phyloP scores from a whole-genome alignment of 495 filamentous ascomycete genomes.

The Staphylotrichum longicolle region DNA sequence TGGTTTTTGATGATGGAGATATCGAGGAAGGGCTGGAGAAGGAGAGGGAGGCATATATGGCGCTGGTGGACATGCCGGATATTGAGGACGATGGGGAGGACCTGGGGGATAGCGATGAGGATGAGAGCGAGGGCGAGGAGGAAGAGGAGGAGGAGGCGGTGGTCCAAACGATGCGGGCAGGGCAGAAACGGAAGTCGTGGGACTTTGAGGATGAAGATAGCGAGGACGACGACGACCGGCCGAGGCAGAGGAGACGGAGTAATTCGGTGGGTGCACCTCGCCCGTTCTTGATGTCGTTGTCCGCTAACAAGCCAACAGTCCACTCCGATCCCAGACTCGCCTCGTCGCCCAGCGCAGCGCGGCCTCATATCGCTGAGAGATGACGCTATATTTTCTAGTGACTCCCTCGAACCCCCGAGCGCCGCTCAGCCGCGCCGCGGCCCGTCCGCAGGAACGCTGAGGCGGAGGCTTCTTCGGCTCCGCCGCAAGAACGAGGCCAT shows the following conservation, averaged over 20 bases:
- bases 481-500: constrained; percentile 72
- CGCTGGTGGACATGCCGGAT: constrained; percentile 84
- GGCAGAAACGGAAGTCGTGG: constrained; percentile 82
- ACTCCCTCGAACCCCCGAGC: constrained; percentile 48
- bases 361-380: constrained; percentile 50
- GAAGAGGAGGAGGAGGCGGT: constrained; percentile 17
- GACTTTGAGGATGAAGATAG: constrained; percentile 66
- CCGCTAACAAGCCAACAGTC: constrained; percentile 54
- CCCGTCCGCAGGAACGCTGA: constrained; percentile 66
- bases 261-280: constrained; percentile 65
- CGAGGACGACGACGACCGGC: constrained; percentile 68
- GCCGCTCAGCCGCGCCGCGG: constrained; percentile 58
- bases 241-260: constrained; percentile 74
- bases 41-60: constrained; percentile 79
- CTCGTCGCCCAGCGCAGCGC: constrained; percentile 48
- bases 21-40: constrained; percentile 78
- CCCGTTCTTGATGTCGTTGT: fast-evolving
- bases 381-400: constrained; percentile 41
- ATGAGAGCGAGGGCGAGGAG: constrained; percentile 39
- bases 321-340: constrained; percentile 50
- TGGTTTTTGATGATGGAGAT: constrained; percentile 95
- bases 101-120: constrained; percentile 40
- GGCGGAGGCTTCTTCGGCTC: constrained; percentile 67
- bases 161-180: constrained; percentile 26
- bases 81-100: constrained; percentile 69